These are phyloP conservation scores for Mycena indigotica DNA, from an alignment of 768 basidiomycete genomes.

Conservation along the genomic window DNA sequence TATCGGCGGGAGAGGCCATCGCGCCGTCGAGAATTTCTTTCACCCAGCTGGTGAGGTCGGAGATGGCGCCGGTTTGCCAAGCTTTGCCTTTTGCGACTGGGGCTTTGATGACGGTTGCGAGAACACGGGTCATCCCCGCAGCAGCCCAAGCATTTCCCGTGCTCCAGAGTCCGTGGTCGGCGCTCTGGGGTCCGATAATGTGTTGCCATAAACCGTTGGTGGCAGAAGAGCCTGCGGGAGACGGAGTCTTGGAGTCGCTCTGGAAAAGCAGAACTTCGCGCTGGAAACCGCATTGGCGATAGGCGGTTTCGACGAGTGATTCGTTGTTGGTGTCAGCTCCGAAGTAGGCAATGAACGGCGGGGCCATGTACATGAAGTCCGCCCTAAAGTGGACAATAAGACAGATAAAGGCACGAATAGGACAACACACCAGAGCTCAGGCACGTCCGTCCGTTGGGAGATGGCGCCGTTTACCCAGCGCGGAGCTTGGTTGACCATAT, in stretches of 20 bases:
- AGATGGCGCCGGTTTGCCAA: conserved; percentile 21
- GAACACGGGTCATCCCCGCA: conserved; percentile 64
- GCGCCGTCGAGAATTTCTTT: conserved; percentile 41
- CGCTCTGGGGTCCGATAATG: conserved; percentile 41
- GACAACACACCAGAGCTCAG: conserved; percentile 50
- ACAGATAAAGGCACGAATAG: background rate
- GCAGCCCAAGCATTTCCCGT: conserved; percentile 76
- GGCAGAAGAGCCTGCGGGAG: conserved; percentile 6
- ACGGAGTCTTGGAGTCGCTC: background rate
- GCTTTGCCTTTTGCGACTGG: conserved; percentile 28
- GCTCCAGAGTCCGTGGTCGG: conserved; percentile 47
- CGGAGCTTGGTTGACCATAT: conserved; percentile 45
- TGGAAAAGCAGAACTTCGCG: background rate
- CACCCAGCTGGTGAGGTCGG: conserved; percentile 42
- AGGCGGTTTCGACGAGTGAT: conserved; percentile 37
- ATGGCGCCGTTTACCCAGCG: conserved; percentile 50
- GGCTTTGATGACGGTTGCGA: conserved; percentile 50
- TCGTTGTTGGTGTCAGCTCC: conserved; percentile 41
- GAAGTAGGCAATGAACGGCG: conserved; percentile 53
- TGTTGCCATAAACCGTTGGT: conserved; percentile 28
- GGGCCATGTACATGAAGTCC: conserved; percentile 55
- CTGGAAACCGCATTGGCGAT: conserved; percentile 14
- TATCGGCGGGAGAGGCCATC: conserved; percentile 6
- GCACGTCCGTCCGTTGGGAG: conserved; percentile 50
- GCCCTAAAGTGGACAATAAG: conserved; percentile 34